Percentiles rank a stretch among this genome's conserved stretches.
Evolutionary conservation across 257 asterid species (phyloP).

Genomic region (Solanum dulcamara): DNA sequence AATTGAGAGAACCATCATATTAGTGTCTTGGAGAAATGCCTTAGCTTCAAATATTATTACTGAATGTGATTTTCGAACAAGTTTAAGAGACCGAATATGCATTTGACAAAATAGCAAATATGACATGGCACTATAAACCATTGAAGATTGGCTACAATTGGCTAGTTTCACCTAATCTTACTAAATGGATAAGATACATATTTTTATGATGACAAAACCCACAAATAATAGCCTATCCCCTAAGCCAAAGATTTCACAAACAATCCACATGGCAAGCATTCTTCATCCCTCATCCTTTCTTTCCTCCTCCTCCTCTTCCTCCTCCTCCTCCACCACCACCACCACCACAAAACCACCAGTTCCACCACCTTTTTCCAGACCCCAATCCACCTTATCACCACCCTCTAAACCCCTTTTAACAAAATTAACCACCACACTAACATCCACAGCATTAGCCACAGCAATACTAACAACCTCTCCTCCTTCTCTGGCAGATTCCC

Average conservation of each 20-base stretch:
- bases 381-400: constrained; percentile 23
- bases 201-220: neutral
- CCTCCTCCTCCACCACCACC: constrained; percentile 12
- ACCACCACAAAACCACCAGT: constrained; percentile 29
- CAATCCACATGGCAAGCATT: constrained; percentile 56
- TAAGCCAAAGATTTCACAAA: constrained; percentile 4
- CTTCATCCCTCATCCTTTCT: constrained; percentile 65
- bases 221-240: constrained; percentile 26
- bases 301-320: constrained; percentile 11
- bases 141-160: neutral
- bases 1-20: neutral
- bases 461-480: constrained; percentile 43
- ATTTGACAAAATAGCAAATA: neutral
- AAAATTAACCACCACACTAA: constrained; percentile 35
- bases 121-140: neutral
- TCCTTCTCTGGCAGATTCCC: constrained; percentile 39
- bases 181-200: constrained; percentile 24
- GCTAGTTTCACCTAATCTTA: neutral
- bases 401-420: constrained; percentile 26
- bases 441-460: constrained; percentile 73
- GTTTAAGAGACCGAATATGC: too few relatives aligned
- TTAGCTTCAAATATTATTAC: too few relatives aligned
- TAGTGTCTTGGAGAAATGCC: too few relatives aligned
- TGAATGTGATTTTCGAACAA: too few relatives aligned
- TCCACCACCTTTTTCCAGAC: constrained; percentile 27